Evolutionary conservation across 1,139 yeast species (phyloP), one percentile per base, ranked within the genome.

Genomic region (Suhomyces taliae): DNA sequence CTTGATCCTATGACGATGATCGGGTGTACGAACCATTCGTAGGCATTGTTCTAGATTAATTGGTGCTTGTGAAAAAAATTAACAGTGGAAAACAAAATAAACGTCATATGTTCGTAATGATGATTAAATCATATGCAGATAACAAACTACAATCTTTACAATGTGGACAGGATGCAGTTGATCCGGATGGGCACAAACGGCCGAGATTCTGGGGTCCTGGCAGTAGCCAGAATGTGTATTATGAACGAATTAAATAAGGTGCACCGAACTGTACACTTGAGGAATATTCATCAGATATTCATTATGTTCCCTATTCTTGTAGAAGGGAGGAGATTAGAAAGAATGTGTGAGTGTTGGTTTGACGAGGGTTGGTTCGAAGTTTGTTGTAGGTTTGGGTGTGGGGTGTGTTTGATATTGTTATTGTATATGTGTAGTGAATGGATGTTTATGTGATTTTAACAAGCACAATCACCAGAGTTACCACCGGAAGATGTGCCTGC

Each of bases 391-490:
- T 29, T 29, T 29, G 1, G 32, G 32, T 14, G 15, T 14, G 15
- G 1, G 32, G 32, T 14, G 15, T 14, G 15, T 14, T 4, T 29
- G 32, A 11, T 3, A 11, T 29, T 29, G n/a, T 29, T 9, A 7
- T 19, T 19, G 24, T 19, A 19, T 29, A 29, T 29, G 32, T 29
- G 32, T 29, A 29, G 32, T 29, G n/a, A n/a, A 37, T 8, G 34
- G 34, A 12, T 5, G 34, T 11, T 8, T n/a, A 19, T 19, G 24
- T n/a, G 9, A 36, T n/a, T 35, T 44, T 46, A 54, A 34, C 56
- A 55, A 9, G 52, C 57, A 48, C 57, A 55, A n/a, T 52, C 57
- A 12, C 51, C 51, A 9, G 43, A 36, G n/a, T 52, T 48, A 35
- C 36, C 37, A 11, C 33, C 35, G 15, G 45, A 41, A 37, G 33